These are phyloP conservation scores for Tetrapyrgos nigripes DNA, from an alignment of 1,284 basidiomycete species.

Conservation along the genomic window DNA sequence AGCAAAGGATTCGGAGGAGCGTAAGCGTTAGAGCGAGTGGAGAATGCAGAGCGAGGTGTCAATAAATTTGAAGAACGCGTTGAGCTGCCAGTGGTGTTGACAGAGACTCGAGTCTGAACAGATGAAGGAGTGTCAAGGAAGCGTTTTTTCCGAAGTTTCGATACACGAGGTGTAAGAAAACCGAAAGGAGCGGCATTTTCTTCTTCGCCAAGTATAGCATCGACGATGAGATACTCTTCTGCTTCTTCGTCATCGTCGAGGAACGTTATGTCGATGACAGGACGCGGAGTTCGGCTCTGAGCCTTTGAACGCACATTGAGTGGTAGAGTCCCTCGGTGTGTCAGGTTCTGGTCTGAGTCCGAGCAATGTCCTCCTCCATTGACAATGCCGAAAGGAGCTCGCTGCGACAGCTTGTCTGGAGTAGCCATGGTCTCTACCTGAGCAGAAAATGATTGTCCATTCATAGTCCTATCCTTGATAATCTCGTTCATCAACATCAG, in stretches of 20 bases:
- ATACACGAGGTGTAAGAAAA: slow-evolving; percentile 44
- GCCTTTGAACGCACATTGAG: slow-evolving; percentile 26
- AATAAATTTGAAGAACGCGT: slow-evolving; percentile 42
- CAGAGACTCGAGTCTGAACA: not conserved
- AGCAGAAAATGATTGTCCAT: not conserved
- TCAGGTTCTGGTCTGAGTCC: not conserved
- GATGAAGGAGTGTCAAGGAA: slow-evolving; percentile 20
- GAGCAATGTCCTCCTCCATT: too few species aligned
- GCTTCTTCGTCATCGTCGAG: slow-evolving; percentile 44
- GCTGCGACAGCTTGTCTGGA: not conserved
- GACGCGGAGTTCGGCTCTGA: slow-evolving; percentile 26
- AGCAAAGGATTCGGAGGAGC: slow-evolving; percentile 42
- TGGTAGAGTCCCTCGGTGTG: not conserved
- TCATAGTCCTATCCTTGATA: slow-evolving; percentile 10
- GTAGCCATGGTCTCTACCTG: not conserved
- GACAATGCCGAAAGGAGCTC: not conserved
- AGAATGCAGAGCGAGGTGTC: slow-evolving; percentile 41
- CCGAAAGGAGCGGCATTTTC: slow-evolving; percentile 61
- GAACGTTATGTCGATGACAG: slow-evolving; percentile 22
- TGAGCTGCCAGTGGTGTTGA: too few species aligned
- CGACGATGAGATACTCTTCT: slow-evolving; percentile 22
- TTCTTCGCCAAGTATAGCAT: slow-evolving; percentile 11
- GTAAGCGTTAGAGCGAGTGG: slow-evolving; percentile 44
- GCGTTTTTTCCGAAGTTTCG: slow-evolving; percentile 52
- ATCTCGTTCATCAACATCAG: slow-evolving; percentile 22